Base-by-base conservation (phyloP, 2,329 filamentous ascomycete species). In the Geosmithia morbida region DNA sequence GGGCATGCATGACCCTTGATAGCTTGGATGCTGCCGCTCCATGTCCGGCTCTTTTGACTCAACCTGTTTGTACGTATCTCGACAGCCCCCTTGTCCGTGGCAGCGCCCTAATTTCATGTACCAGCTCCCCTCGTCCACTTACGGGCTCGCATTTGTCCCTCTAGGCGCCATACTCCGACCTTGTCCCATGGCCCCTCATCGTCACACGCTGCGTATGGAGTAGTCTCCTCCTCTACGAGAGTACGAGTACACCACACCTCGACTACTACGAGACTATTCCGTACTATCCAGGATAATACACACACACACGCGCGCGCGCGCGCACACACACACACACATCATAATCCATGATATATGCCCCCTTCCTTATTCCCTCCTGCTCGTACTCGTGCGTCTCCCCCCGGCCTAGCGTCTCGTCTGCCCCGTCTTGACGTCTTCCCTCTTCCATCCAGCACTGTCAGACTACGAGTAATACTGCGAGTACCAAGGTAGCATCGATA, bases 61-160 rank as follows among this genome's bases (percentile, higher is more conserved):
- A 8, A 26, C 22, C 22, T 26, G 8, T 8, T 26, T 8, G 22
- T 26, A 26, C 22, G 22, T n/a, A 42, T 46, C 48, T 40, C 44
- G 40, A 49, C 46, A 40, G 40, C 40, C 48, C 22, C 43, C 17
- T 39, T 33, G 19, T 45, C 30, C 22, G 6, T 39, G 44, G 2
- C 48, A 44, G 45, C 29, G 45, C 48, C 47, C 48, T 47, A 47
- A 49, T 47, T 49, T 49, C 45, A 47, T 49, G 43, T 44, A 20
- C 26, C 22, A 22, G 19, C 14, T 14, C 10, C 30, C 18, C 18
- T 41, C 41, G 44, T 43, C 48, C 48, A 47, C 48, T 49, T 33
- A 45, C 45, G 47, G 42, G 42, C 48, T 45, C 16, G 22, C 26
- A 17, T 43, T 18, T 18, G 16, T 19, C 17, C 45, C 20, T 22